These are phyloP conservation scores for Meredithiella fracta DNA, from an alignment of 2,329 filamentous ascomycete genomes.

Conservation along the genomic window DNA sequence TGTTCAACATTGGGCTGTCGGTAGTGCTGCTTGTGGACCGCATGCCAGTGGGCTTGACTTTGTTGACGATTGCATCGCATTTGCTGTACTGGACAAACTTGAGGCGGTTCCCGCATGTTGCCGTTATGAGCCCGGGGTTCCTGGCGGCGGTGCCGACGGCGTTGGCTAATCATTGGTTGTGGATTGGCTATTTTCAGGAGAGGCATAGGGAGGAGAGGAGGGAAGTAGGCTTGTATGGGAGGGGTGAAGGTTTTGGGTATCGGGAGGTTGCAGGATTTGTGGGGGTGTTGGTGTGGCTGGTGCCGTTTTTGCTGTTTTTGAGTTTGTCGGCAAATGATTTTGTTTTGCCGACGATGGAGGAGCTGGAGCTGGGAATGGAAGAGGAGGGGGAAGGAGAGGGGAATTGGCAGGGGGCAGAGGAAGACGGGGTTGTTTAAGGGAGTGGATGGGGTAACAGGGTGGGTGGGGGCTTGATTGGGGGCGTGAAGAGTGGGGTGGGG, in stretches of 20 bases:
- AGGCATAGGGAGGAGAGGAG: slow-evolving; percentile 25
- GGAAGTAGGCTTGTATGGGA: too few species aligned
- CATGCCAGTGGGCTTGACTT: slow-evolving; percentile 61
- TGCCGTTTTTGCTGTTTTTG: slow-evolving; percentile 89
- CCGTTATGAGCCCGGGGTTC: slow-evolving; percentile 75
- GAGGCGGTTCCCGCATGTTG: slow-evolving; percentile 56
- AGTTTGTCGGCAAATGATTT: slow-evolving; percentile 89
- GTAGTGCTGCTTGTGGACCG: slow-evolving; percentile 53
- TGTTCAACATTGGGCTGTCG: slow-evolving; percentile 69
- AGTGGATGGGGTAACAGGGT: slow-evolving; percentile 26
- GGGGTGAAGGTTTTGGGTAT: slow-evolving; percentile 19
- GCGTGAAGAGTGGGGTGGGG: not conserved
- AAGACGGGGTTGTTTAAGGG: slow-evolving; percentile 52
- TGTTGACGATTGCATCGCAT: slow-evolving; percentile 66
- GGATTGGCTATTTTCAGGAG: slow-evolving; percentile 82
- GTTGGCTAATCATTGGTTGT: slow-evolving; percentile 78
- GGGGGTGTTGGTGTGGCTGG: slow-evolving; percentile 88
- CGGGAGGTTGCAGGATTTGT: slow-evolving; percentile 85
- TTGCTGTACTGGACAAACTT: slow-evolving; percentile 80
- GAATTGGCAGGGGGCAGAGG: slow-evolving; percentile 18
- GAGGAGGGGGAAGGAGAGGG: slow-evolving; percentile 1
- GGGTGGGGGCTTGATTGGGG: not conserved
- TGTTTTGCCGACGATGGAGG: slow-evolving; percentile 81
- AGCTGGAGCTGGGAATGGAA: slow-evolving; percentile 24
- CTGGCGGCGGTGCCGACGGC: slow-evolving; percentile 64